Evolutionary conservation across 441 rosid species (phyloP), one percentile per base, ranked within the genome.

Genomic region (Populus trichocarpa): DNA sequence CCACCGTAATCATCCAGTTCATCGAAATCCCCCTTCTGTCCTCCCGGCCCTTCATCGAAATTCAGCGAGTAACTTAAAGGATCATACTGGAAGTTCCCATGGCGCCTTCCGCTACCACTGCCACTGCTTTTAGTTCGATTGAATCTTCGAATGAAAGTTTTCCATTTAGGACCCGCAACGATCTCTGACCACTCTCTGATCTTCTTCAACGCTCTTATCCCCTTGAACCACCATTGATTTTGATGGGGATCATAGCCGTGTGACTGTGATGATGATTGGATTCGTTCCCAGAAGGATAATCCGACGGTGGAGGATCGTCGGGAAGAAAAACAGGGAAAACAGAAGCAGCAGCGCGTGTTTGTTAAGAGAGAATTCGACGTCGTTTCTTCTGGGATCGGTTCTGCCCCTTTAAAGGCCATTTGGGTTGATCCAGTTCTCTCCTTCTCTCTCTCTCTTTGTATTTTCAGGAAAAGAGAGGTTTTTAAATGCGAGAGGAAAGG

Each of bases 131-230:
- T 84, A 53, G 38, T 87, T 77, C 95, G 80, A 71, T 88, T 90
- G 73, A 94, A 90, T 64, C 95, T 77, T 67, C 98, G 78, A 18
- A 95, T 92, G 86, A 95, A 93, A 26, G 97, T 95, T 83, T 95
- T 95, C 98, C 97, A 95, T 73, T 81, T 87, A 18, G 98, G 98
- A 0, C 98, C 97, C n/a, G 97, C 98, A 6, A 89, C 89, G 85
- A 95, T 81, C 85, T 93, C 98, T 0, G 98, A 93, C 98, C 97
- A 95, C 86, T 92, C 92, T 4, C 97, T 87, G 28, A 89, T 63
- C 84, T 81, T 86, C 85, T 53, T 78, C 18, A 90, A 64, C 32
- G 87, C 84, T 64, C 77, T 50, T 26, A 87, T 76, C 3, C 92
- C 89, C 7, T 80, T 81, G 0, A 75, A 32, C 96, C 92, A 89